Conservation (phyloP, 805 yeast species). For the Cyberlindnera mississippiensis region DNA sequence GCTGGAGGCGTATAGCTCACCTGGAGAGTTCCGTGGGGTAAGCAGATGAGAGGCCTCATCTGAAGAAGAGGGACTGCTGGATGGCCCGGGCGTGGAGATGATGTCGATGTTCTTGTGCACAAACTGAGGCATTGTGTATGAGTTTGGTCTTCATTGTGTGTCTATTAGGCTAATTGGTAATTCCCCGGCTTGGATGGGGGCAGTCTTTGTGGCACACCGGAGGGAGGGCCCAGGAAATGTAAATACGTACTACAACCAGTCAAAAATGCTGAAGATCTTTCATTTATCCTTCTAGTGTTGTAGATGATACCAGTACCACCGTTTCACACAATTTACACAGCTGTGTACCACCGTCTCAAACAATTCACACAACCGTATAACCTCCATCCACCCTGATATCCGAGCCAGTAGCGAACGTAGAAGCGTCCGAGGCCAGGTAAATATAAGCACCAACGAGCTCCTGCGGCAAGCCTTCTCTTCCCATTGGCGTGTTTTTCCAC, state of each 20-base stretch:
- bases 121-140: constrained; percentile 22
- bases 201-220: too few species aligned
- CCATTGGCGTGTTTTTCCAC: constrained; percentile 56
- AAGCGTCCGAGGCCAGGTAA: constrained; percentile 77
- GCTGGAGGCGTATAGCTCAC: neutral
- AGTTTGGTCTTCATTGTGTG: too few species aligned
- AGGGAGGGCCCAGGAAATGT: too few species aligned
- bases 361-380: constrained; percentile 33
- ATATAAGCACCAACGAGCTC: constrained; percentile 80
- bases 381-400: constrained; percentile 84
- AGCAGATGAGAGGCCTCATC: neutral
- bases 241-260: too few species aligned
- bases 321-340: too few species aligned
- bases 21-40: neutral
- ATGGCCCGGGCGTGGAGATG: constrained; percentile 15
- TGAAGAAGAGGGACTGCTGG: constrained; percentile 1
- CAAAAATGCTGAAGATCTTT: too few species aligned
- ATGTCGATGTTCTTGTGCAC: constrained; percentile 19
- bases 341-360: too few species aligned
- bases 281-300: too few species aligned
- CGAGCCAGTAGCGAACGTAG: constrained; percentile 74
- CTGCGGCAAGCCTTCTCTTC: constrained; percentile 68
- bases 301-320: neutral
- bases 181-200: too few species aligned
- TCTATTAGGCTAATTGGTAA: too few species aligned